Evolutionary conservation across 225 moss, liverwort and hornwort genomes (phyloP), one percentile per base, ranked within the genome.

Genomic region (Physcomitrellopsis africana): DNA sequence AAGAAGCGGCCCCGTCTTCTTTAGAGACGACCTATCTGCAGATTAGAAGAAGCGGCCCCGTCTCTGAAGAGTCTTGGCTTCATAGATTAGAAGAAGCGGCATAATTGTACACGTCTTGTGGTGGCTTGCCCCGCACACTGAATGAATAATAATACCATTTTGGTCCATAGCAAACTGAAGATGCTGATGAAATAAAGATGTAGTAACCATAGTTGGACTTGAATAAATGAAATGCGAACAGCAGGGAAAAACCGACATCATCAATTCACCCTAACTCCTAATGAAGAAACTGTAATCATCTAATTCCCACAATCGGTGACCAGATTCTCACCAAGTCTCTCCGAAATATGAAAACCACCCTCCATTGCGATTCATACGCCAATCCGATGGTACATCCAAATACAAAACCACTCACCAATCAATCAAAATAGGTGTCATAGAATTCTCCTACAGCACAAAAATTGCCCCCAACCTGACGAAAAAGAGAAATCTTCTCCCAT

Each of bases 191-290:
- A 8, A n/a, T 3, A 32, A 64, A 22, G 32, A 17, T 55, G 24
- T 11, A 18, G 51, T 59, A 29, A 4, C 43, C 63, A 46, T 24
- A 77, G 24, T 48, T 42, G 51, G 45, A 24, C 10, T 20, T 37
- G 32, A 37, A 5, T 1, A 8, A 0, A 65, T 19, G 14, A 13
- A 32, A 67, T 57, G 67, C 58, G 58, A 47, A 48, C 48, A 63
- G 42, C 9, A 18, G 18, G 23, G 26, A 68, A 76, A 22, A 17
- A 57, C 52, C 65, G 23, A 60, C 11, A 16, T 10, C 8, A 75
- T 64, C 68, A 49, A 63, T 45, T 61, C 9, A 42, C 58, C 77
- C 69, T 70, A 69, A 77, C 45, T 72, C 15, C 72, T 68, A 62
- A 68, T 63, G 46, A 68, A 49, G 29, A 54, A 70, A 65, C 76